Percentiles rank a stretch among this genome's conserved stretches.
phyloP scores from a whole-genome alignment of 2,329 filamentous ascomycete species.

The Colletotrichum sp. region DNA sequence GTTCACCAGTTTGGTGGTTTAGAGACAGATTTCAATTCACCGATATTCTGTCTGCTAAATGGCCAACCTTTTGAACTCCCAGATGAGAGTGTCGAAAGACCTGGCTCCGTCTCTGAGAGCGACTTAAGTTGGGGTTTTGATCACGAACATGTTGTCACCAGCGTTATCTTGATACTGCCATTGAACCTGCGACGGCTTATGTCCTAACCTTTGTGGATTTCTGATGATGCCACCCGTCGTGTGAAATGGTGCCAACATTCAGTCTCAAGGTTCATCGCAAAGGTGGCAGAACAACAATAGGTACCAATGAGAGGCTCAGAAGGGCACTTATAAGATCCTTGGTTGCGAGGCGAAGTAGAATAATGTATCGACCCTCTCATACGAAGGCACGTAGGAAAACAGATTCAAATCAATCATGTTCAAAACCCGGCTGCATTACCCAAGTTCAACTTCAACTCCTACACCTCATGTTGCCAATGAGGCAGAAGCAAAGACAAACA shows the following conservation, averaged over 20 bases:
- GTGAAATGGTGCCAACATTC: rapidly evolving
- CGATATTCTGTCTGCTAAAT: background rate
- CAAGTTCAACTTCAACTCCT: background rate
- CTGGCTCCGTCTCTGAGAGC: too few species aligned
- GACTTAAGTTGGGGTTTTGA: too few species aligned
- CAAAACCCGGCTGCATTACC: background rate
- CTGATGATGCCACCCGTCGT: background rate
- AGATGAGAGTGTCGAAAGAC: too few species aligned
- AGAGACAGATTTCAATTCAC: background rate
- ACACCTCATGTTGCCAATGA: background rate
- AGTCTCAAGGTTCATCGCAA: background rate
- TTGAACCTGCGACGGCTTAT: background rate
- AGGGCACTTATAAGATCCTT: background rate
- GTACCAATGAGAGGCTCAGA: background rate
- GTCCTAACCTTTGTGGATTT: background rate
- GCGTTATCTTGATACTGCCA: background rate
- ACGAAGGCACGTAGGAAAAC: background rate
- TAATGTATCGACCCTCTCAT: background rate
- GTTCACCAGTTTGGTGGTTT: background rate
- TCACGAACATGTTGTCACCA: too few species aligned
- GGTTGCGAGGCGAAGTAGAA: background rate
- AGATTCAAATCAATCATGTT: background rate
- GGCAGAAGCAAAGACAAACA: background rate
- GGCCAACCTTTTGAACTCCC: background rate
- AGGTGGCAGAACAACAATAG: background rate